These are phyloP conservation scores for Paraleonurus japonicus DNA, from an alignment of 257 asterid genomes.

Conservation along the genomic window DNA sequence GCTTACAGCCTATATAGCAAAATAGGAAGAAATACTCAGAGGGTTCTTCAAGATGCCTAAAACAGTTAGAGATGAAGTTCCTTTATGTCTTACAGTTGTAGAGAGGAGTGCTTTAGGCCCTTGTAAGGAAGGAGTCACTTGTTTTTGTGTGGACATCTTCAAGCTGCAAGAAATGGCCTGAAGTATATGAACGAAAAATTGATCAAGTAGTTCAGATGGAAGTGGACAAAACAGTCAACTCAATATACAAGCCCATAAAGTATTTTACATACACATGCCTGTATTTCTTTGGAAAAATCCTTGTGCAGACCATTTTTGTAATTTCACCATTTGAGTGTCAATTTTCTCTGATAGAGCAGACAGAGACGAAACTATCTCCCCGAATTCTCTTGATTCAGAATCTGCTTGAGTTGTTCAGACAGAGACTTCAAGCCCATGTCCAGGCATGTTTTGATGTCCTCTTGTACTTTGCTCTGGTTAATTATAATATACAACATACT, in stretches of 20 bases:
- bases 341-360: constrained; percentile 54
- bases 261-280: constrained; percentile 47
- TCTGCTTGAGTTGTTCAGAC: constrained; percentile 53
- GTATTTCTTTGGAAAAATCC: constrained; percentile 58
- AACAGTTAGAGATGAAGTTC: constrained; percentile 22
- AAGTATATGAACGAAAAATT: constrained; percentile 29
- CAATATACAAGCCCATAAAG: constrained; percentile 12
- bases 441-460: constrained; percentile 63
- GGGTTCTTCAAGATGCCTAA: constrained; percentile 21
- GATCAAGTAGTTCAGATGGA: constrained; percentile 25
- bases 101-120: constrained; percentile 43
- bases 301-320: constrained; percentile 49
- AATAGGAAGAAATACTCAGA: constrained; percentile 19
- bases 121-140: constrained; percentile 34
- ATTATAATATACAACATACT: constrained; percentile 29
- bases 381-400: constrained; percentile 40
- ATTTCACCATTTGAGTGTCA: constrained; percentile 48
- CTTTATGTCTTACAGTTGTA: constrained; percentile 19
- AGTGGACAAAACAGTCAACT: constrained; percentile 27
- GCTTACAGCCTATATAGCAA: constrained; percentile 45
- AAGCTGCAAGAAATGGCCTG: constrained; percentile 57
- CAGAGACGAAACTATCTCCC: constrained; percentile 43
- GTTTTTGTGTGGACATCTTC: constrained; percentile 38
- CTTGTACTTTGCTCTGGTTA: constrained; percentile 74
- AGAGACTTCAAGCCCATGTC: constrained; percentile 53